Evolutionary conservation across 495 filamentous ascomycete genomes (phyloP), one percentile per base, ranked within the genome.

Genomic region (Daldinia bambusicola): DNA sequence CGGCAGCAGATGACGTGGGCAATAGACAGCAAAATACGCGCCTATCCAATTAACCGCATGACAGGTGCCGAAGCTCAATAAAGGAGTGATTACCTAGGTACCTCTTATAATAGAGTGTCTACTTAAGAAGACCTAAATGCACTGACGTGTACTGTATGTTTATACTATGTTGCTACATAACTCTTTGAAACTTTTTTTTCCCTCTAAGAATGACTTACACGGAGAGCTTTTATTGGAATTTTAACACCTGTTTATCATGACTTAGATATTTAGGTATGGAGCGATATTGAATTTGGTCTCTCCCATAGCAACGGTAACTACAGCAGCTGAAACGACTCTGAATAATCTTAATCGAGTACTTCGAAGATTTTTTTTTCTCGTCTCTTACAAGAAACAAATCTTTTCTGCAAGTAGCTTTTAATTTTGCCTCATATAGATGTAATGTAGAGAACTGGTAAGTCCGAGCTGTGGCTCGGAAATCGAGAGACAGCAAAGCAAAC

Each of bases 391-490:
- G 16, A 48, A 48, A 48, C 43, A 1, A 0, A 18, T 22, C 18
- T 9, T 20, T 20, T 53, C 32, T n/a, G 30, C 1, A 53, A 14
- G 51, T 32, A 53, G 31, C 8, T 22, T 18, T 48, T 2, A 12
- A 1, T 48, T 22, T 18, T 22, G 22, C 9, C 9, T 48, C 40
- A 10, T 22, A 45, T 40, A 2, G 9, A 32, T 30, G 38, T 32
- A 45, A 30, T 40, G 16, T 37, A 16, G 10, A 16, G 14, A 4
- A 38, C 12, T 43, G 22, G 63, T 59, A 71, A 71, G 58, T 71
- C 69, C 69, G 69, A 67, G 9, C 52, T 45, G 57, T 37, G 60
- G 41, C 63, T 71, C 69, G 69, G 69, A 71, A 5, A 63, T 63
- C 59, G 63, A 67, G 20, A 30, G 4, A 8, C 14, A 26, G 53